Evolutionary conservation across 805 yeast genomes (phyloP).

Genomic region (Nakazawaea wyomingensis): DNA sequence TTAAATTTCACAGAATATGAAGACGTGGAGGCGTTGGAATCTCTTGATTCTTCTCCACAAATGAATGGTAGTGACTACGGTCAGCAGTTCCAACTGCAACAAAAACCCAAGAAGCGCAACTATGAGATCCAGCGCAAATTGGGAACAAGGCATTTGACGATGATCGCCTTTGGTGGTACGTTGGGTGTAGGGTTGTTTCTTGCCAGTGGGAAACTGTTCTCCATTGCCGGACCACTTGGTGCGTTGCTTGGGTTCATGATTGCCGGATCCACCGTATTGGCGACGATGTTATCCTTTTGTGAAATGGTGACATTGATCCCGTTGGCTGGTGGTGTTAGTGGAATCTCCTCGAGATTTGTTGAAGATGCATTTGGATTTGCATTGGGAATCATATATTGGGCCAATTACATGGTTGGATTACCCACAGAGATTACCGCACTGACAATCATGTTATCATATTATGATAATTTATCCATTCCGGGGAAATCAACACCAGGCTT

Average conservation of each 20-base stretch:
- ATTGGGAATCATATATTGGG: constrained; percentile 69
- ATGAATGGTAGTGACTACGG: neutral
- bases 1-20: neutral
- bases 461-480: constrained; percentile 47
- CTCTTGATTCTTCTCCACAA: neutral
- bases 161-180: constrained; percentile 77
- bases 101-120: neutral
- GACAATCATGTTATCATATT: constrained; percentile 69
- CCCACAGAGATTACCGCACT: constrained; percentile 83
- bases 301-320: constrained; percentile 80
- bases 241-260: constrained; percentile 61
- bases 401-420: constrained; percentile 64
- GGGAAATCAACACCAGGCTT: constrained; percentile 57
- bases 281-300: constrained; percentile 70
- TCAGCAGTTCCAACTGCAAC: neutral
- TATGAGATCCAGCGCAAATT: constrained; percentile 35
- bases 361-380: constrained; percentile 78
- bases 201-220: constrained; percentile 66
- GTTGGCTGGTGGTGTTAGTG: constrained; percentile 74
- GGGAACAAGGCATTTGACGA: constrained; percentile 62
- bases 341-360: constrained; percentile 67
- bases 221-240: constrained; percentile 76
- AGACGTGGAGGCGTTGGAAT: constrained; percentile 3
- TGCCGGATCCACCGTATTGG: constrained; percentile 60
- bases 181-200: constrained; percentile 74